Conservation (phyloP, 2,329 filamentous ascomycete genomes). For the Calonectria pauciramosa region DNA sequence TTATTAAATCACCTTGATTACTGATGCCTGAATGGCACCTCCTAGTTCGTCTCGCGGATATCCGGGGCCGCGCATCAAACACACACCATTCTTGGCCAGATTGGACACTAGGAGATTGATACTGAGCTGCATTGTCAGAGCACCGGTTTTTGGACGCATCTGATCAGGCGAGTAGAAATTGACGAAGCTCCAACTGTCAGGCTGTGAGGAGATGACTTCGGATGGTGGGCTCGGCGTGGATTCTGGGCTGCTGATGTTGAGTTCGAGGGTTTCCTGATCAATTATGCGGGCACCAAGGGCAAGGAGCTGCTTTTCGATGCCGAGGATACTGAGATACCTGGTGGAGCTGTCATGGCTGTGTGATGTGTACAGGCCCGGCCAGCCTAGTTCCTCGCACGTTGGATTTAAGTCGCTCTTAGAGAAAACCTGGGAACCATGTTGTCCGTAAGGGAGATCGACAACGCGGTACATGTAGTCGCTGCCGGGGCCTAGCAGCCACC, state of each 20-base stretch:
- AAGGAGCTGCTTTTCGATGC: conserved; percentile 44
- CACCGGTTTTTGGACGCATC: conserved; percentile 24
- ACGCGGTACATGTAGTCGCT: conserved; percentile 40
- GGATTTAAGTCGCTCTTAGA: conserved; percentile 38
- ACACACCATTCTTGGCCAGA: conserved; percentile 36
- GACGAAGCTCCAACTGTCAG: conserved; percentile 47
- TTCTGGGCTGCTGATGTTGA: conserved; percentile 32
- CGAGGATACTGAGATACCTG: conserved; percentile 40
- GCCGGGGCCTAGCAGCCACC: conserved; percentile 43
- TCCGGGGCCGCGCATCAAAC: conserved; percentile 43
- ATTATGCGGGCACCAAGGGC: conserved; percentile 40
- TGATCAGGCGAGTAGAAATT: conserved; percentile 41
- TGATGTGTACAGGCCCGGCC: conserved; percentile 35
- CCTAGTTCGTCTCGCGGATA: conserved; percentile 43
- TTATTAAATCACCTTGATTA: conserved; percentile 24
- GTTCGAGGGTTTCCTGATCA: conserved; percentile 41
- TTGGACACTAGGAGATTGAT: conserved; percentile 34
- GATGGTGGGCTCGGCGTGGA: conserved; percentile 1
- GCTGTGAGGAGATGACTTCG: conserved; percentile 28
- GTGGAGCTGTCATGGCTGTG: conserved; percentile 11
- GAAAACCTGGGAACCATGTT: conserved; percentile 42
- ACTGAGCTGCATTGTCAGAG: conserved; percentile 36
- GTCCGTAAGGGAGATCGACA: conserved; percentile 43
- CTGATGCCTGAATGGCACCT: conserved; percentile 42
- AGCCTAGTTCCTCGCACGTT: conserved; percentile 33